Percentiles rank a stretch among this genome's conserved stretches.
Conservation (phyloP, 1,139 yeast genomes). For the Yamadazyma conglobata region DNA sequence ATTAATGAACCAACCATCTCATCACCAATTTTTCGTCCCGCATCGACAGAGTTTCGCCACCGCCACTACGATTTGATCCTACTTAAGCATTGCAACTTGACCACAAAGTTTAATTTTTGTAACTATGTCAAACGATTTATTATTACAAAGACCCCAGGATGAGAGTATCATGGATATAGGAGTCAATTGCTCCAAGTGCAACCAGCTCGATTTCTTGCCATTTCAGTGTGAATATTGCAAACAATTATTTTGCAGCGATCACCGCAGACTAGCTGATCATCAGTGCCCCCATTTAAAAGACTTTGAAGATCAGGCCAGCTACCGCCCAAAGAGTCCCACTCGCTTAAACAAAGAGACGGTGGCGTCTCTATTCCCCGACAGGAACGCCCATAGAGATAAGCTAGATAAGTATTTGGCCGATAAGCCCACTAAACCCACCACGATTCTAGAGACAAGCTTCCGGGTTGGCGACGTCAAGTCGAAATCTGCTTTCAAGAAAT, state of each 20-base stretch:
- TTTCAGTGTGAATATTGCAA: slow-evolving; percentile 59
- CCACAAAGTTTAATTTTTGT: neutral
- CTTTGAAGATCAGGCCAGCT: slow-evolving; percentile 11
- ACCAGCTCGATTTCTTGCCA: slow-evolving; percentile 66
- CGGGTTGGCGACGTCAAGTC: slow-evolving; percentile 27
- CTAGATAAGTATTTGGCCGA: slow-evolving; percentile 33
- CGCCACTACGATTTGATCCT: too few relatives aligned
- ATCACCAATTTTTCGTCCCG: too few relatives aligned
- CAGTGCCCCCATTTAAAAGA: slow-evolving; percentile 32
- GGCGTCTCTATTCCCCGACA: slow-evolving; percentile 54
- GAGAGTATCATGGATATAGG: slow-evolving; percentile 66
- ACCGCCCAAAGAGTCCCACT: slow-evolving; percentile 9
- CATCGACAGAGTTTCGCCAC: slow-evolving; percentile 14
- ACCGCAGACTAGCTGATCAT: slow-evolving; percentile 48
- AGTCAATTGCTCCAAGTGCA: slow-evolving; percentile 60
- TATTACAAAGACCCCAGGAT: slow-evolving; percentile 16
- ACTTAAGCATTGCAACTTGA: too few relatives aligned
- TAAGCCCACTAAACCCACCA: slow-evolving; percentile 23
- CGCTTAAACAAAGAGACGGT: slow-evolving; percentile 25
- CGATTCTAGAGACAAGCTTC: slow-evolving; percentile 23
- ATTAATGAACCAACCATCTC: neutral
- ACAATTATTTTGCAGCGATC: slow-evolving; percentile 55
- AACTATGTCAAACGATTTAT: slow-evolving; percentile 15
- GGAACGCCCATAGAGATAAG: slow-evolving; percentile 35
- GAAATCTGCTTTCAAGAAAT: slow-evolving; percentile 42